These are phyloP conservation scores for Syzygium oleosum DNA, from an alignment of 345 rosid genomes.

Conservation along the genomic window DNA sequence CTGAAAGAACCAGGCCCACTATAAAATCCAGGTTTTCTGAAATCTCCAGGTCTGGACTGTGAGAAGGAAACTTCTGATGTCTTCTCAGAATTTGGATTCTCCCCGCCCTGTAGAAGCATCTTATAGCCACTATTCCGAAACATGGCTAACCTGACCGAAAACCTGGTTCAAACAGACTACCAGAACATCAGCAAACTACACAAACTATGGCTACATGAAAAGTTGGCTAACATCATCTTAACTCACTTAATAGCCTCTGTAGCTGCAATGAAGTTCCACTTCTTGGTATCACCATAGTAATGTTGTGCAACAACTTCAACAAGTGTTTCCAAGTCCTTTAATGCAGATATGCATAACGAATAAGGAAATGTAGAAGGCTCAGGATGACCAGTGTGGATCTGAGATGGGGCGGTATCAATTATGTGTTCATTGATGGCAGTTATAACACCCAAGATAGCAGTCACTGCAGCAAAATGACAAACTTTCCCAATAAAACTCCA, in stretches of 20 bases:
- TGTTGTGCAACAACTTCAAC: slow-evolving; percentile 87
- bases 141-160: slow-evolving; percentile 56
- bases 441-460: slow-evolving; percentile 72
- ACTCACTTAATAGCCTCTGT: slow-evolving; percentile 82
- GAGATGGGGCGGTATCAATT: slow-evolving; percentile 52
- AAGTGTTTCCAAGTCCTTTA: slow-evolving; percentile 81
- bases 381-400: slow-evolving; percentile 18
- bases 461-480: slow-evolving; percentile 48
- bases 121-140: slow-evolving; percentile 67
- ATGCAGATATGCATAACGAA: slow-evolving; percentile 59
- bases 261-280: slow-evolving; percentile 79
- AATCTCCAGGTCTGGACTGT: slow-evolving; percentile 16
- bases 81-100: slow-evolving; percentile 54
- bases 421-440: slow-evolving; percentile 84
- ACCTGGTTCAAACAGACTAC: slow-evolving; percentile 30
- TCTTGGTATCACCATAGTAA: slow-evolving; percentile 62
- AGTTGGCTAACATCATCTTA: not conserved
- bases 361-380: slow-evolving; percentile 55
- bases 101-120: slow-evolving; percentile 95
- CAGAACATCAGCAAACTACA: not conserved
- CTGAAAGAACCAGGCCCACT: slow-evolving; percentile 14
- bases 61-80: slow-evolving; percentile 22
- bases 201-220: not conserved
- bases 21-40: slow-evolving; percentile 12
- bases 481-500: slow-evolving; percentile 9